Evolutionary conservation across 345 rosid genomes (phyloP), one percentile per base, ranked within the genome.

Genomic region (Bruguiera parviflora): DNA sequence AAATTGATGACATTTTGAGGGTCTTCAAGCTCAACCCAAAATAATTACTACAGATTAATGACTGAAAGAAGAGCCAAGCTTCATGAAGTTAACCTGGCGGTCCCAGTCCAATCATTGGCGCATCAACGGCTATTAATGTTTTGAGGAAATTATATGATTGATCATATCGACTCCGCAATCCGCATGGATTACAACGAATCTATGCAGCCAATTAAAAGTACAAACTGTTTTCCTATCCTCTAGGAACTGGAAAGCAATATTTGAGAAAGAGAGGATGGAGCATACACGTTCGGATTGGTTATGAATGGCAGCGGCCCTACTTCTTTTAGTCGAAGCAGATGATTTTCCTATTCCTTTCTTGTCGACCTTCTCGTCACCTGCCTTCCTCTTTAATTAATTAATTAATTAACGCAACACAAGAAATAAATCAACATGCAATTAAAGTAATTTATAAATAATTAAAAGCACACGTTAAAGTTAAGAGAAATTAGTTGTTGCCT

Each of bases 201-300:
- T 33, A 33, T 33, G 37, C 0, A 33, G 16, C 49, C 49, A 43
- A 43, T 11, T 43, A 43, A 43, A 43, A 13, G 49, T 43, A 43
- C 49, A 10, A 39, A 43, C 19, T 11, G 5, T 43, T 43, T 43
- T 43, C 49, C 49, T 43, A 43, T 43, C 47, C 0, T 37, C 11
- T 37, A 9, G 43, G 43, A 37, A 37, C 43, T 25, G 19, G 58
- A 10, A 20, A 46, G 27, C 47, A 53, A 19, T 63, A 32, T 9
- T 19, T 15, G 21, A 16, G 47, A 18, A 18, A n/a, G 37, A 63
- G 55, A 65, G 39, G 5, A 57, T n/a, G 5, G 22, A 52, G 67
- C 76, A n/a, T 88, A 93, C 98, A 20, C 98, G 88, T 84, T 95
- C 99, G 53, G 97, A 95, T 75, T 92, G 99, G 83, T 92, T 95